These are phyloP conservation scores for Ogataea siamensis DNA, from an alignment of 805 yeast genomes.

Conservation along the genomic window DNA sequence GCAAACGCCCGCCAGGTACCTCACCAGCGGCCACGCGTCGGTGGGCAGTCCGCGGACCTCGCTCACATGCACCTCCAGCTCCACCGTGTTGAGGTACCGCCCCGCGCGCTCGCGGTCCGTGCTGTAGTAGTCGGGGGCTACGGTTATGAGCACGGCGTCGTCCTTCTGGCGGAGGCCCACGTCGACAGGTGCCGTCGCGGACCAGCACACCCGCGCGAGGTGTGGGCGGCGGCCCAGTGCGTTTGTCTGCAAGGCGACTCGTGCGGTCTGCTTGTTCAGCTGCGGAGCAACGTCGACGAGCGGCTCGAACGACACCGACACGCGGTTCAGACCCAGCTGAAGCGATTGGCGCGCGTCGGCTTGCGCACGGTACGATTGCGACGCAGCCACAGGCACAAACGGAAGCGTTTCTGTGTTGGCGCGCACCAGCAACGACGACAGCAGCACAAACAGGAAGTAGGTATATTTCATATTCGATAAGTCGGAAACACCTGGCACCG, in stretches of 20 bases:
- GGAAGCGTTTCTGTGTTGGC: slow-evolving; percentile 26
- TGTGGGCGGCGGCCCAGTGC: background rate
- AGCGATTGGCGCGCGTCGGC: background rate
- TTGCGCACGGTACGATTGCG: background rate
- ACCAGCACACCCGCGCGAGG: slow-evolving; percentile 24
- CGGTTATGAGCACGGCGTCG: slow-evolving; percentile 12
- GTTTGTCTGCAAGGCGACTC: background rate
- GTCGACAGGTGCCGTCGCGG: slow-evolving; percentile 28
- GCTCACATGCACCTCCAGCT: slow-evolving; percentile 16
- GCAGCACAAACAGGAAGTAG: background rate
- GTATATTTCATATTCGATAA: slow-evolving; percentile 3
- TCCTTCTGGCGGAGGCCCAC: slow-evolving; percentile 8
- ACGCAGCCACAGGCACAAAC: slow-evolving; percentile 3
- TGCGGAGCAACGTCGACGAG: slow-evolving; percentile 10
- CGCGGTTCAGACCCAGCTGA: slow-evolving; percentile 6
- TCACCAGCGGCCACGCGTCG: slow-evolving; percentile 12
- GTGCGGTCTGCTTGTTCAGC: slow-evolving; percentile 12
- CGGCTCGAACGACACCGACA: slow-evolving; percentile 15
- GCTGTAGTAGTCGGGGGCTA: slow-evolving; percentile 24
- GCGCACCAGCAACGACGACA: background rate
- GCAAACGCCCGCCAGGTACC: slow-evolving; percentile 9
- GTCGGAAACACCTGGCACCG: slow-evolving; percentile 11
- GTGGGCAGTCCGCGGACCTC: slow-evolving; percentile 11
- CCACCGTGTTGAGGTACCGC: slow-evolving; percentile 12
- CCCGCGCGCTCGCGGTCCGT: slow-evolving; percentile 7